A percentile compares a stretch with the other conserved stretches of the same genome.
These are phyloP conservation scores for Neurospora sp. DNA, from an alignment of 495 filamentous ascomycete species.

Conservation along the genomic window DNA sequence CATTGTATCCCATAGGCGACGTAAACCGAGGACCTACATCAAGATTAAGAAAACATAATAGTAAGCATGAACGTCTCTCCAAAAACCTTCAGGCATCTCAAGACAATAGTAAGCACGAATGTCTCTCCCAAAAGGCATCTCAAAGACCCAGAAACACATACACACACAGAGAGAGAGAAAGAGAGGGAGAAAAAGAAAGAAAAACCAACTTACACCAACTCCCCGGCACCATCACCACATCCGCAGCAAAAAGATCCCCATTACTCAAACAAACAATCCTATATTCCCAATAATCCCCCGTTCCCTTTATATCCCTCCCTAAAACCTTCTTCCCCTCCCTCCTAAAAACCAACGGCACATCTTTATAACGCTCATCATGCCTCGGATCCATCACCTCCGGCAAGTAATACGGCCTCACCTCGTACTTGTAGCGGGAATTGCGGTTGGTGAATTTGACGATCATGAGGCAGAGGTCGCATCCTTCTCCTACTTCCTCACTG, in stretches of 20 bases:
- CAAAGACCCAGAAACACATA: no score
- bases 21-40: neutral
- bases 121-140: neutral
- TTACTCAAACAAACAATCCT: neutral
- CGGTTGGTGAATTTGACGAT: neutral
- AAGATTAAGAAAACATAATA: no score
- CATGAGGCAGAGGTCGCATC: neutral
- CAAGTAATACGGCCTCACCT: neutral
- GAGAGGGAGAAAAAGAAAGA: neutral
- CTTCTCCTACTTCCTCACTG: no score
- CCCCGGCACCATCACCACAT: neutral
- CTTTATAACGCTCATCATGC: neutral
- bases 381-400: neutral
- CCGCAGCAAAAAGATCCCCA: accelerated
- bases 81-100: neutral
- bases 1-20: neutral
- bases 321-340: neutral
- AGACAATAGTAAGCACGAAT: neutral
- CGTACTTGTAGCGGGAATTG: neutral
- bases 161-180: neutral
- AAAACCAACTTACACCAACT: neutral
- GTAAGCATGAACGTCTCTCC: neutral
- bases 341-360: neutral
- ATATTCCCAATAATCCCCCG: neutral
- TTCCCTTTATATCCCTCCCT: no score